phyloP scores from a whole-genome alignment of 495 filamentous ascomycete genomes.

The Glutinoglossum americanum region DNA sequence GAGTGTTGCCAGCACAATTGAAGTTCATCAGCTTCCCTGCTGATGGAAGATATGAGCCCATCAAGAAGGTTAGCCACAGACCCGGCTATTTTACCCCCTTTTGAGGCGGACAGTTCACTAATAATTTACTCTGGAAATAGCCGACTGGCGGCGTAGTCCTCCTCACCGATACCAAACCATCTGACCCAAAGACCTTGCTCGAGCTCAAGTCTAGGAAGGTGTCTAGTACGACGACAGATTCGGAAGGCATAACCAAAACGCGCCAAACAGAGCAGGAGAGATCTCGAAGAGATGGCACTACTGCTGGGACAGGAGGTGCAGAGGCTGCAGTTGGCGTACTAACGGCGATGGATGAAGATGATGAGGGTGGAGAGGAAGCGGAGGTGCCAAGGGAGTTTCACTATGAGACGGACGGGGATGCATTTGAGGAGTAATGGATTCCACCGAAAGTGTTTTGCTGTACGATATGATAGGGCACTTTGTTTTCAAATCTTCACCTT shows the following conservation, averaged over 20 bases:
- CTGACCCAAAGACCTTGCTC: constrained; percentile 53
- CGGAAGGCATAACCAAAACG: background rate
- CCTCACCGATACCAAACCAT: constrained; percentile 63
- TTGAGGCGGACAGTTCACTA: background rate
- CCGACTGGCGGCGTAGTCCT: constrained; percentile 88
- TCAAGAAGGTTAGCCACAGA: constrained; percentile 57
- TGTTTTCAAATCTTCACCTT: background rate
- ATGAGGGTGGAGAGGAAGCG: constrained; percentile 6
- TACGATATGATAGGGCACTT: background rate
- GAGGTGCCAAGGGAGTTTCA: constrained; percentile 6
- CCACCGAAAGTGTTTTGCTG: background rate
- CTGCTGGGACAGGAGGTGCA: constrained; percentile 1
- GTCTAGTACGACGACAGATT: background rate
- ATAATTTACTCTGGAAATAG: constrained; percentile 20
- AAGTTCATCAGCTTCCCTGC: constrained; percentile 77
- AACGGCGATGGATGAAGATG: constrained; percentile 8
- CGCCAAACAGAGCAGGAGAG: background rate
- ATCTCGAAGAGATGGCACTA: background rate
- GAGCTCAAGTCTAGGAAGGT: constrained; percentile 73
- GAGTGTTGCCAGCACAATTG: constrained; percentile 79
- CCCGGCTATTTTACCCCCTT: background rate
- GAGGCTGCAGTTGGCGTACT: constrained; percentile 4
- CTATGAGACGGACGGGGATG: constrained; percentile 5
- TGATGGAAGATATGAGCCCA: constrained; percentile 70
- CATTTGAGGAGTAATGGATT: background rate